phyloP scores from a whole-genome alignment of 1,139 yeast species.

The Wickerhamiella pararugosa region DNA sequence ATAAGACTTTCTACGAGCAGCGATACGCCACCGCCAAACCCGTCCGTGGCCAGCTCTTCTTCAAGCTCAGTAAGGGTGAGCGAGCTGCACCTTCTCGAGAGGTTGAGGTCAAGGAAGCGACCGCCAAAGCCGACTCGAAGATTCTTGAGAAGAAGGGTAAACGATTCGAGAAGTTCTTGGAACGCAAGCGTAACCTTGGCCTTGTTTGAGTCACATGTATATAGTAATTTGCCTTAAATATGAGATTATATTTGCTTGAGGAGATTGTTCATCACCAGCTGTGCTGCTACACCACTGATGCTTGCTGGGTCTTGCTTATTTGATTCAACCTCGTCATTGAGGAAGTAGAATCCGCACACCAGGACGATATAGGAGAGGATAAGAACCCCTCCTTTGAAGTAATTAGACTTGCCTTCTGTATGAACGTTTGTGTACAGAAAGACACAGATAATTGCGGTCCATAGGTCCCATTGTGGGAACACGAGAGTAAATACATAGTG shows the following conservation, averaged over 20 bases:
- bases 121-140: constrained; percentile 56
- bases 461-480: constrained; percentile 91
- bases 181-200: constrained; percentile 2
- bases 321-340: constrained; percentile 15
- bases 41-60: constrained; percentile 52
- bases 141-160: constrained; percentile 33
- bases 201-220: too few species aligned
- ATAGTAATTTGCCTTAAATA: too few species aligned
- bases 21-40: constrained; percentile 56
- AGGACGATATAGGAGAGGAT: constrained; percentile 66
- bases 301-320: too few species aligned
- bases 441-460: constrained; percentile 74
- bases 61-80: constrained; percentile 74
- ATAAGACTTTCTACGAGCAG: constrained; percentile 63
- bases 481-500: constrained; percentile 60
- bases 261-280: too few species aligned
- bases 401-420: constrained; percentile 93
- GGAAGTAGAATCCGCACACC: constrained; percentile 69
- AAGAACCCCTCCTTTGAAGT: constrained; percentile 86
- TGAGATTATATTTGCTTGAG: too few species aligned
- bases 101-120: constrained; percentile 46
- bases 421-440: constrained; percentile 84
- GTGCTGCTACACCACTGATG: too few species aligned
- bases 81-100: constrained; percentile 49
- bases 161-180: constrained; percentile 17